These are phyloP conservation scores for Colletotrichum spinosum DNA, from an alignment of 2,329 filamentous ascomycete species.

Conservation along the genomic window DNA sequence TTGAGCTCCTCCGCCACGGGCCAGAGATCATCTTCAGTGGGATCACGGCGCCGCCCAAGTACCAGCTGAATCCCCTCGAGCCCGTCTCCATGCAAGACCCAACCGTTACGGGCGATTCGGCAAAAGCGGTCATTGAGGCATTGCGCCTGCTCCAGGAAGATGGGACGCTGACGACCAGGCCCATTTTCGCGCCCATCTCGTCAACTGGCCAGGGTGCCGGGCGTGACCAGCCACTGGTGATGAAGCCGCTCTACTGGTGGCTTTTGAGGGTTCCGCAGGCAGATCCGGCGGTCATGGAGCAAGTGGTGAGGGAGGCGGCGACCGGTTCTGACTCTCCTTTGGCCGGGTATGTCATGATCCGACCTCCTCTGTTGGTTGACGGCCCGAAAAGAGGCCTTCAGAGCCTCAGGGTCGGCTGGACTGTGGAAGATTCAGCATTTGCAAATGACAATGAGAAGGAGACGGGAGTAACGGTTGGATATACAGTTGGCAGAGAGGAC, in stretches of 20 bases:
- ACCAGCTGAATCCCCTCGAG: conserved; percentile 23
- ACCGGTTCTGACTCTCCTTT: background rate
- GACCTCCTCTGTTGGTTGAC: conserved; percentile 19
- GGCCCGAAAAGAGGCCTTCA: conserved; percentile 1
- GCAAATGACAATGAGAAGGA: background rate
- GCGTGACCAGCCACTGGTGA: conserved; percentile 11
- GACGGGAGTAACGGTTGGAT: conserved; percentile 1
- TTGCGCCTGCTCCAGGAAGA: background rate
- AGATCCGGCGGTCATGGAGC: conserved; percentile 17
- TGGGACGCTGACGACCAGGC: background rate
- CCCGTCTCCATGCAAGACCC: conserved; percentile 24
- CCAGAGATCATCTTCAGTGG: conserved; percentile 22
- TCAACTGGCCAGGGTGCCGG: background rate
- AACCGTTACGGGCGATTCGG: conserved; percentile 20
- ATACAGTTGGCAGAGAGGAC: background rate
- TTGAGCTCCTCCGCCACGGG: conserved; percentile 16
- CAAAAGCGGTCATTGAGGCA: background rate
- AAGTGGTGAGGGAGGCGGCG: background rate
- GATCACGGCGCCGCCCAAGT: conserved; percentile 10
- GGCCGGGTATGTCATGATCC: conserved; percentile 19
- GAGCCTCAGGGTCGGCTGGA: conserved; percentile 21
- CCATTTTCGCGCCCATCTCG: conserved; percentile 15
- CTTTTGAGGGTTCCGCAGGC: conserved; percentile 12
- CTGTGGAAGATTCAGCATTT: background rate
- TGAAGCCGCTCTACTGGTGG: conserved; percentile 23